These are phyloP conservation scores for Limnomonas spitsbergensis DNA, from an alignment of 139 green algal genomes.

Conservation along the genomic window DNA sequence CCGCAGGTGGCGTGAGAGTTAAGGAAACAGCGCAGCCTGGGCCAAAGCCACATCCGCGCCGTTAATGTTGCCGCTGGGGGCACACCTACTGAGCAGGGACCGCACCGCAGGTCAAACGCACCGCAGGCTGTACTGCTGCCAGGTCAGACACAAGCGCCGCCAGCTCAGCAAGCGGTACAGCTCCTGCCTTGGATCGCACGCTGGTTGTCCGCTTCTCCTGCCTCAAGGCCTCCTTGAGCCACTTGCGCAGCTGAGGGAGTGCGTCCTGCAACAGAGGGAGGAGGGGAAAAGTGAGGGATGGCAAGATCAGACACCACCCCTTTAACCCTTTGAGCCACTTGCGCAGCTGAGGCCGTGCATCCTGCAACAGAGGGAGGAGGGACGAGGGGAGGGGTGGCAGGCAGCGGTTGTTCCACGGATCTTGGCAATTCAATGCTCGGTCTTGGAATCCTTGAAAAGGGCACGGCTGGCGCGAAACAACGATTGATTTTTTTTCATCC, in stretches of 20 bases:
- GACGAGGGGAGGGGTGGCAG: neutral
- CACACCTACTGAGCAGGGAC: too few relatives aligned
- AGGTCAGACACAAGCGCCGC: neutral
- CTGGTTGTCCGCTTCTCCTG: neutral
- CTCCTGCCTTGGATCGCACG: neutral
- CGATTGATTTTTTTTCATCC: too few relatives aligned
- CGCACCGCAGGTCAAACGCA: too few relatives aligned
- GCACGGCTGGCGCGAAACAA: too few relatives aligned
- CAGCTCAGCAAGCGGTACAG: neutral
- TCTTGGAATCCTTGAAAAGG: neutral
- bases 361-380: neutral
- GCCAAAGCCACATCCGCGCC: too few relatives aligned
- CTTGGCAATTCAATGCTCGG: neutral
- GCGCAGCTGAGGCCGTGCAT: neutral
- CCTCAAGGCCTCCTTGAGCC: neutral
- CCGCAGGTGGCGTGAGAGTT: too few relatives aligned
- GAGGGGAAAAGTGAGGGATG: neutral
- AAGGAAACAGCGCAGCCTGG: too few relatives aligned
- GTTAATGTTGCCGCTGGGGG: too few relatives aligned
- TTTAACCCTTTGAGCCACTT: neutral
- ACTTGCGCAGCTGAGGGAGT: neutral
- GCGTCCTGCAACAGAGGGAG: neutral
- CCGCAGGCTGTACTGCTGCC: neutral
- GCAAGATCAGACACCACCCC: too few relatives aligned
- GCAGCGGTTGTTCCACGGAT: neutral